Percentiles rank a stretch among this genome's conserved stretches.
Evolutionary conservation across 306 rosid genomes (phyloP).

Genomic region (Vachellia pachyceras): DNA sequence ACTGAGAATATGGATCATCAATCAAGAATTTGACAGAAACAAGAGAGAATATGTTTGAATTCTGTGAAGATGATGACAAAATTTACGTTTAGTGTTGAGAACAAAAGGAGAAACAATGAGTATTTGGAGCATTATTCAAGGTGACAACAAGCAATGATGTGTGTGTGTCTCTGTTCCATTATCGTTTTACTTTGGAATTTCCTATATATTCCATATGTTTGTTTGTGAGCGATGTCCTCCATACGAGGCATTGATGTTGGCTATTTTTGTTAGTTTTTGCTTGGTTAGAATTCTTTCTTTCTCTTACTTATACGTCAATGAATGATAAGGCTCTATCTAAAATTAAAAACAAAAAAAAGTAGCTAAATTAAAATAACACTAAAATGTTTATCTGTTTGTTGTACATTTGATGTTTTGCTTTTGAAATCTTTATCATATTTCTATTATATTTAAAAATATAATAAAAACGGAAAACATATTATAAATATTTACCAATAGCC

Average conservation of each 20-base stretch:
- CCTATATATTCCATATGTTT: not conserved
- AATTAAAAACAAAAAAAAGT: too few species aligned
- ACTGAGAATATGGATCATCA: constrained; percentile 43
- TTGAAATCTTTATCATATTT: too few species aligned
- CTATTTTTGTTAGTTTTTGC: not conserved
- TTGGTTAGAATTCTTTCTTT: not conserved
- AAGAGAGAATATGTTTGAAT: constrained; percentile 8
- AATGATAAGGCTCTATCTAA: too few species aligned
- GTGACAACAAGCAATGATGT: not conserved
- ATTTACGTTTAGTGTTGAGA: constrained; percentile 20
- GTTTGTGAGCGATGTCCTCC: not conserved
- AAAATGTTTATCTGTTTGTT: too few species aligned
- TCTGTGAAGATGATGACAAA: constrained; percentile 12
- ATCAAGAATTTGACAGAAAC: constrained; percentile 47
- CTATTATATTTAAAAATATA: too few species aligned
- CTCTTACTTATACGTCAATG: not conserved
- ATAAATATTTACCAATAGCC: too few species aligned
- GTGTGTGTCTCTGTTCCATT: too few species aligned
- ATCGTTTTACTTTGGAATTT: not conserved
- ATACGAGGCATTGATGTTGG: not conserved
- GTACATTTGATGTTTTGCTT: too few species aligned
- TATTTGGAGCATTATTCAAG: constrained; percentile 40
- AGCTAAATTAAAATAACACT: too few species aligned
- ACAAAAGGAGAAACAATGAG: constrained; percentile 41
- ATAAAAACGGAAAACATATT: too few species aligned